Conservation (phyloP, 164 flowering plant genomes). For the Aristolochia fimbriata region DNA sequence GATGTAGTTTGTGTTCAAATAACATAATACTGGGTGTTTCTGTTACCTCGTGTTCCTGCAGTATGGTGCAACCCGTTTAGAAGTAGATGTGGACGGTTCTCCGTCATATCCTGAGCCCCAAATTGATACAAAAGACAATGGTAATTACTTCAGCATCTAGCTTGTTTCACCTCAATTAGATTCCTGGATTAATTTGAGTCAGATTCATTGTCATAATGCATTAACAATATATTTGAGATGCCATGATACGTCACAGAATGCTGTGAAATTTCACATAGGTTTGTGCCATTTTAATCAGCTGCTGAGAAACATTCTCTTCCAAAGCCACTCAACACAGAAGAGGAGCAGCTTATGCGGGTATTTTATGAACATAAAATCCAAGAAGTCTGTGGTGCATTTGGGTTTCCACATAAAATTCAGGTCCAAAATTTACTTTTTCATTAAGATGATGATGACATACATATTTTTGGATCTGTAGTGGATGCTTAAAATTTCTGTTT, state of each 20-base stretch:
- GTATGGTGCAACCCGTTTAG: constrained; percentile 83
- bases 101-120: constrained; percentile 56
- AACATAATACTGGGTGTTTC: not conserved
- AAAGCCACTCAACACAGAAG: constrained; percentile 73
- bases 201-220: no score
- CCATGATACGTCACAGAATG: no score
- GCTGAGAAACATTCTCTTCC: constrained; percentile 65
- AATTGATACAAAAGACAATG: constrained; percentile 31
- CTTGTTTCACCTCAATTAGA: no score
- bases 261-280: not conserved
- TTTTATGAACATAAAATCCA: constrained; percentile 88
- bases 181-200: no score
- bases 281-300: not conserved
- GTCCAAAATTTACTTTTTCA: constrained; percentile 20
- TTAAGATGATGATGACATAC: not conserved
- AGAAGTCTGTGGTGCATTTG: constrained; percentile 90
- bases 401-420: constrained; percentile 94
- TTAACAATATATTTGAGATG: no score
- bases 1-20: constrained; percentile 1
- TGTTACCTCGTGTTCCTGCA: constrained; percentile 22
- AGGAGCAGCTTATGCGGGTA: constrained; percentile 69
- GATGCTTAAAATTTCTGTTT: not conserved
- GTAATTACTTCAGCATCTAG: constrained; percentile 16
- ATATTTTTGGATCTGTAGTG: not conserved
- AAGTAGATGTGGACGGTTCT: constrained; percentile 76